Evolutionary conservation across 139 green algal genomes (phyloP), one percentile per base, ranked within the genome.

Genomic region (Chlamydomonas eustigma): DNA sequence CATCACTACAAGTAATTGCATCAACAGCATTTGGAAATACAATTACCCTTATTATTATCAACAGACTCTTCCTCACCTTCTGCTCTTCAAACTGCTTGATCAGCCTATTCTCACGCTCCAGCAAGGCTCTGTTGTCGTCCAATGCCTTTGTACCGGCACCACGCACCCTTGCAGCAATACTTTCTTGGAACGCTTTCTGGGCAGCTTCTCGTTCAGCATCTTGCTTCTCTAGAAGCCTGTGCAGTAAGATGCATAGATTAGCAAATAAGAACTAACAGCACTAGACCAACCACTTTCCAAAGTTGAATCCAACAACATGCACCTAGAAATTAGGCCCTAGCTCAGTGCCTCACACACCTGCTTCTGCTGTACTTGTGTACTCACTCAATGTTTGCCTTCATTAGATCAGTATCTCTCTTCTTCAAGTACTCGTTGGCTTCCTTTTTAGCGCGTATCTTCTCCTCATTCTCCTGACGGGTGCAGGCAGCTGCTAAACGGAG

Each of bases 41-140:
- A 63, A 63, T 28, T 63, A 24, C 50, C 50, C 50, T 76, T 51
- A 28, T 22, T 37, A n/a, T n/a, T n/a, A n/a, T n/a, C n/a, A n/a
- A n/a, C n/a, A n/a, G n/a, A n/a, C n/a, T n/a, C n/a, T n/a, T n/a
- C n/a, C n/a, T n/a, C 35, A 76, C 67, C 50, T 51, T 76, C 67
- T 81, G 50, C 50, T 51, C 51, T 51, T 76, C 68, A 64, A 66
- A 76, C 50, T 76, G 50, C 66, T 75, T 80, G 12, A 75, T 71
- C 65, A 76, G 35, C 35, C 52, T 52, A 22, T 30, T 58, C 70
- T 81, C 76, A 5, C 76, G 51, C 70, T 81, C 76, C 30, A 74
- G 0, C 4, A 63, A 39, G 8, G 39, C 77, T 2, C 24, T 37
- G 63, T 69, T 74, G 1, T 82, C 77, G 2, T 52, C 71, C 22